A percentile compares a stretch with the other conserved stretches of the same genome.
Evolutionary conservation across 352 stramenopile genomes (phyloP).

Genomic region (Phytopythium montanum): DNA sequence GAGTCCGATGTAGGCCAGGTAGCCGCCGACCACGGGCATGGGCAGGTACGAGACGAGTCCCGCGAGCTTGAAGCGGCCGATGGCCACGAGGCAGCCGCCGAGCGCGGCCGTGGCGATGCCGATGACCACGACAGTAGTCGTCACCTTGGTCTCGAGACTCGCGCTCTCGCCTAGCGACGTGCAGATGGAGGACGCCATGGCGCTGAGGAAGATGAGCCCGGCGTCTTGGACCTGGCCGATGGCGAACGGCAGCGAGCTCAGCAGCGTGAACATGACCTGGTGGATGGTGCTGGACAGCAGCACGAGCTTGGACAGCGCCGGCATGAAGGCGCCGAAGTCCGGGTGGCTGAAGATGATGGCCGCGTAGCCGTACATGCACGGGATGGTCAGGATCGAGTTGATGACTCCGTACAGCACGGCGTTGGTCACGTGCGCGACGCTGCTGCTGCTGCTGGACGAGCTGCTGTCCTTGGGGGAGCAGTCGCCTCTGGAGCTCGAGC

Average conservation of each 20-base stretch:
- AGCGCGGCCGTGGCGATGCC: conserved; percentile 90
- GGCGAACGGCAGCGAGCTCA: conserved; percentile 94
- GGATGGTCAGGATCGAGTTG: conserved; percentile 94
- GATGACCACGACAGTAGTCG: conserved; percentile 94
- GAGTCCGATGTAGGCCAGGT: conserved; percentile 97
- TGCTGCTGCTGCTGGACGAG: background rate
- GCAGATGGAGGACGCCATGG: conserved; percentile 92
- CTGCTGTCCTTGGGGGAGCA: conserved; percentile 1
- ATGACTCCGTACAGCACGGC: conserved; percentile 87
- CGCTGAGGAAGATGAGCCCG: conserved; percentile 96
- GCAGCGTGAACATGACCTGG: conserved; percentile 85
- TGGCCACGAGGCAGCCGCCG: conserved; percentile 91
- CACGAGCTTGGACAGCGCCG: conserved; percentile 94
- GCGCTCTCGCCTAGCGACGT: conserved; percentile 64
- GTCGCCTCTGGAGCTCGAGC: background rate
- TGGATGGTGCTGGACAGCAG: conserved; percentile 96
- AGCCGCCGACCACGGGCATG: conserved; percentile 96
- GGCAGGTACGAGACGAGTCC: conserved; percentile 96
- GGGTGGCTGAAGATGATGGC: conserved; percentile 94
- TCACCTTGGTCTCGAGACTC: conserved; percentile 78
- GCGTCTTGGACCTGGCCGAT: conserved; percentile 98
- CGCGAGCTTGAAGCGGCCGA: conserved; percentile 93
- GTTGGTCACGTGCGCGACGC: conserved; percentile 47
- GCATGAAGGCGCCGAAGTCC: conserved; percentile 88
- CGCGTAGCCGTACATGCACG: conserved; percentile 94